Evolutionary conservation across 1,284 basidiomycete genomes (phyloP).

Genomic region (Rhodotorula mucilaginosa): DNA sequence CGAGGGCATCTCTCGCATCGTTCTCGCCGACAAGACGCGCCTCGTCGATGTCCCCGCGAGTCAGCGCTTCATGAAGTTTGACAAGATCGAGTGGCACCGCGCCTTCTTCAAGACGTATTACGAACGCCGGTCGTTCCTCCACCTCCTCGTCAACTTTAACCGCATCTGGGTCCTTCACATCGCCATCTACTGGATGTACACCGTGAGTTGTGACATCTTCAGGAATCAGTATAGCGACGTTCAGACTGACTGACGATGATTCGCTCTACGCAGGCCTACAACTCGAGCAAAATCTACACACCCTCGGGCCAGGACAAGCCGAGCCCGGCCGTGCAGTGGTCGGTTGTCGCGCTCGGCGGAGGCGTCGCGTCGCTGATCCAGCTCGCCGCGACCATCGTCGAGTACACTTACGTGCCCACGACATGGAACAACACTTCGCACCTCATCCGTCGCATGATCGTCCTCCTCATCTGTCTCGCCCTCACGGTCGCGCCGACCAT

Average conservation of each 20-base stretch:
- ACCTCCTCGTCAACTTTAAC: slow-evolving; percentile 95
- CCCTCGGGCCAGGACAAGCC: slow-evolving; percentile 51
- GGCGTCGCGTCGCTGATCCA: slow-evolving; percentile 87
- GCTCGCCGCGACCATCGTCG: slow-evolving; percentile 85
- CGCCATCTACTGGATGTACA: slow-evolving; percentile 89
- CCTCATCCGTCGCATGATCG: slow-evolving; percentile 77
- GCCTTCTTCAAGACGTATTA: slow-evolving; percentile 97
- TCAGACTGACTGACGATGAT: neutral
- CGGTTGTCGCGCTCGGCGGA: slow-evolving; percentile 82
- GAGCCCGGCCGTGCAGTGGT: slow-evolving; percentile 76
- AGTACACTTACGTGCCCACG: slow-evolving; percentile 92
- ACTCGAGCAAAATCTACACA: slow-evolving; percentile 80
- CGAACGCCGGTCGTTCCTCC: slow-evolving; percentile 89
- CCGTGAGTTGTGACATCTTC: slow-evolving; percentile 53
- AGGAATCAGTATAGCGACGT: neutral
- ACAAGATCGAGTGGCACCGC: slow-evolving; percentile 87
- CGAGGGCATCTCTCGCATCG: slow-evolving; percentile 91
- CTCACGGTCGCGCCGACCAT: slow-evolving; percentile 84
- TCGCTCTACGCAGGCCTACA: slow-evolving; percentile 56
- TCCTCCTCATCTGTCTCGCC: slow-evolving; percentile 77
- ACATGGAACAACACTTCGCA: slow-evolving; percentile 97
- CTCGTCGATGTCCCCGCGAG: slow-evolving; percentile 84
- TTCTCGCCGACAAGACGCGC: slow-evolving; percentile 82
- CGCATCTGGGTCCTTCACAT: slow-evolving; percentile 95
- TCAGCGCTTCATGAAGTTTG: slow-evolving; percentile 91